Evolutionary conservation across 306 rosid genomes (phyloP), one percentile per base, ranked within the genome.

Genomic region (Dryas drummondii): DNA sequence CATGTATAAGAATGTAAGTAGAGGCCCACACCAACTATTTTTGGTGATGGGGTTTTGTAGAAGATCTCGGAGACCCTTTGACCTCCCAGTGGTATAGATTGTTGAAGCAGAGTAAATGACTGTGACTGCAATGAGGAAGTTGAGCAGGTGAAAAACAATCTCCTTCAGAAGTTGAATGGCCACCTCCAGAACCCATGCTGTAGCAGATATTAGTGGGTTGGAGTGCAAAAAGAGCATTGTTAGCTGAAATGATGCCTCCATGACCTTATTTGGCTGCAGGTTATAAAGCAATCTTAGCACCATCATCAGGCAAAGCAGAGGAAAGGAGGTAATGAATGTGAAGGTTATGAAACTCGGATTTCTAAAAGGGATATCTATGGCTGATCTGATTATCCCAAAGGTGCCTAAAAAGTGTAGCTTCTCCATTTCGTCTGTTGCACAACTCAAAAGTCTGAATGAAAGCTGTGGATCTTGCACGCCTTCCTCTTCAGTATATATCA

Each of bases 291-390:
- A 9, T 4, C 60, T 61, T 49, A 17, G 60, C 5, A 61, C 9
- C 4, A 73, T 0, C 4, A 3, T 11, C 22, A 19, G 1, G 59
- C 19, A 49, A 52, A 73, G 60, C 1, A 49, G 37, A 46, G 70
- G 77, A 22, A 73, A 37, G 54, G 69, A 48, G 5, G 49, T 73
- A 50, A 73, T 52, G 7, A 16, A 27, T 27, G 77, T 73, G 16
- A 49, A 49, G 70, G 45, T 9, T 19, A 73, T 19, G 40, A 61
- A 60, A 54, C 45, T 60, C 50, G 46, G 58, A 48, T 53, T 47
- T 19, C 47, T 17, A 3, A 60, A 50, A 2, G 77, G 77, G 77
- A 73, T 59, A 10, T 1, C 37, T 3, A 61, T 48, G 41, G 77
- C 48, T 6, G 69, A 62, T 32, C n/a, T 27, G 69, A 73, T 15